Base-by-base conservation (phyloP, 805 yeast genomes). In the Priceomyces fermenticarens region DNA sequence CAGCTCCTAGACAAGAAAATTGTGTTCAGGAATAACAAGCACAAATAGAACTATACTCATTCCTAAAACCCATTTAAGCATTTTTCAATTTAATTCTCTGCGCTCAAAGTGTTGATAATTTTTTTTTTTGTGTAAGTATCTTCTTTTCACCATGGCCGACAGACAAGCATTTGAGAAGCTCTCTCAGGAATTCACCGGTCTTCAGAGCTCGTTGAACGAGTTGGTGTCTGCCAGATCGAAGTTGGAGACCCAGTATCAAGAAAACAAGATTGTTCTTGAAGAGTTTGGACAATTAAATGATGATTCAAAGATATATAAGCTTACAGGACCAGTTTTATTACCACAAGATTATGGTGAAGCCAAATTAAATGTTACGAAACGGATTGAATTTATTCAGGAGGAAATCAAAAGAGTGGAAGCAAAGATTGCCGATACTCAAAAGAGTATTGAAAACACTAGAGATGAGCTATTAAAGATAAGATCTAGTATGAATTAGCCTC, bases 181-280 rank as follows among this genome's bases (percentile, higher is more conserved):
- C 39, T 73, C 78, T 34, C 51, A 72, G 37, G 71, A 63, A 45
- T 74, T 66, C 71, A 72, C 62, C 49, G 54, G 64, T 31, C 60
- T 69, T 9, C 85, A 80, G 51, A 62, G 62, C 37, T 62, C 64
- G 16, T 59, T 80, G 35, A 66, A 70, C 35, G 84, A 79, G 38
- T 67, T 80, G 32, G 73, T 89, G 29, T 68, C 78, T 4, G 80
- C 88, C 10, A 81, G 98, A 55, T 95, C 91, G 50, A 79, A 83
- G 56, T 75, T 93, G 35, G 99, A 93, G 58, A 87, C 97, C 1
- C 99, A 93, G 65, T 78, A 72, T 52, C 99, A 93, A 63, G 99
- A 93, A 62, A 90, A 90, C 62, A 81, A 81, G 53, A 90, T 93
- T 37, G 99, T 93, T 11, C 73, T 81, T 49, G 82, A 78, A 42